Evolutionary conservation across 306 rosid species (phyloP).

Genomic region (Acmispon strigosus): DNA sequence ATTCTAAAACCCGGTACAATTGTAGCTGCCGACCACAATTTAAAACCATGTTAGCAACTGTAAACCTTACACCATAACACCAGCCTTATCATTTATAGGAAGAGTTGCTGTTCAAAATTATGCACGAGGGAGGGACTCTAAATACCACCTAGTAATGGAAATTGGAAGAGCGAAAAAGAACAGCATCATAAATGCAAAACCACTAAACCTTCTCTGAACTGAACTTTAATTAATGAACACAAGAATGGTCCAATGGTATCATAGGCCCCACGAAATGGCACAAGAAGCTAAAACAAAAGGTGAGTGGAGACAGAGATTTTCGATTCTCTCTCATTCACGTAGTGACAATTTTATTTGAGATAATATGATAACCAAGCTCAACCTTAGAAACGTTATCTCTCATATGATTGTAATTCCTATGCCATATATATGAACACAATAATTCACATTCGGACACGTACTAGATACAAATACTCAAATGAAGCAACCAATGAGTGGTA

Average conservation of each 20-base stretch:
- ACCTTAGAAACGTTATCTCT: constrained; percentile 62
- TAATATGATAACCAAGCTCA: constrained; percentile 27
- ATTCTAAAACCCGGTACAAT: too few relatives aligned
- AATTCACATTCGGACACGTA: background rate
- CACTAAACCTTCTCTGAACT: background rate
- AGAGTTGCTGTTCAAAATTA: too few relatives aligned
- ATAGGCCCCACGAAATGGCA: constrained; percentile 2
- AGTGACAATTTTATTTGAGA: constrained; percentile 18
- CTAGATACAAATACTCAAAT: too few relatives aligned
- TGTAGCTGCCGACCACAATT: too few relatives aligned
- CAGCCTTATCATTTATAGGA: too few relatives aligned
- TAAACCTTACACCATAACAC: too few relatives aligned
- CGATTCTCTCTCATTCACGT: background rate
- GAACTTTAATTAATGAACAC: background rate
- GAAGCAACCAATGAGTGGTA: too few relatives aligned
- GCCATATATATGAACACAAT: background rate
- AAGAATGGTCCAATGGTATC: background rate
- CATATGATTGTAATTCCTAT: constrained; percentile 5
- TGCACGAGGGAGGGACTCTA: background rate
- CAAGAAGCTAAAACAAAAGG: background rate
- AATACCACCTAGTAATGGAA: background rate
- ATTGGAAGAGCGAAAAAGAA: background rate
- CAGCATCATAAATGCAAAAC: constrained; percentile 10
- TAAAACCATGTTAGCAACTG: too few relatives aligned
- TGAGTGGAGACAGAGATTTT: background rate